These are phyloP conservation scores for Microbotryomycetes sp. DNA, from an alignment of 1,284 basidiomycete species.

Conservation along the genomic window DNA sequence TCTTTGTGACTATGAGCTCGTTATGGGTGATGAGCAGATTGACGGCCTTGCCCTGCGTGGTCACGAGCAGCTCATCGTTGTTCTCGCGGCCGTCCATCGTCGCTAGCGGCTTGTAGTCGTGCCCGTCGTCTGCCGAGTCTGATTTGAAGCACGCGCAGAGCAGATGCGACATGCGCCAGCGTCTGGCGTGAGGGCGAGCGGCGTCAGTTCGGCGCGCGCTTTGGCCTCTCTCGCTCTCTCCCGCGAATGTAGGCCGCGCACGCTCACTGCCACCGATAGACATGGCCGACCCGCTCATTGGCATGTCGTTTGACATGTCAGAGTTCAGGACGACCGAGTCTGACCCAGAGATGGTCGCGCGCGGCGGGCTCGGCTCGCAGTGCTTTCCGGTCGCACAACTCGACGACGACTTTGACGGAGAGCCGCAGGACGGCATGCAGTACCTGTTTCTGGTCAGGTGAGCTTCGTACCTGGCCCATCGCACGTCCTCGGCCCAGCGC, in stretches of 20 bases:
- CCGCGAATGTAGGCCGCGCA: too few relatives aligned
- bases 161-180: not conserved
- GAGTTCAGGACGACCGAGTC: not conserved
- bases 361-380: constrained; percentile 33
- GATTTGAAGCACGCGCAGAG: not conserved
- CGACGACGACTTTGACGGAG: constrained; percentile 48
- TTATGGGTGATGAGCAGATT: not conserved
- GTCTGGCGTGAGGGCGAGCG: too few relatives aligned
- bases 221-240: too few relatives aligned
- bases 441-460: constrained; percentile 51
- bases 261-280: not conserved
- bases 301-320: constrained; percentile 16
- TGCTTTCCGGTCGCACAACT: constrained; percentile 34
- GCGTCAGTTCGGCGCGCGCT: too few relatives aligned
- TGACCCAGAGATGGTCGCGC: constrained; percentile 4
- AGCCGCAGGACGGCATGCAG: constrained; percentile 53
- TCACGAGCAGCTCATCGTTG: not conserved
- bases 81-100: not conserved
- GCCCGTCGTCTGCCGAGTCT: not conserved
- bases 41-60: not conserved
- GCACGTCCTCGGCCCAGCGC: too few relatives aligned
- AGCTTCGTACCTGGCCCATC: too few relatives aligned
- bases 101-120: not conserved
- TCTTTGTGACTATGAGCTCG: not conserved
- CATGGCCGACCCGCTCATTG: constrained; percentile 15